Percentiles rank a stretch among this genome's conserved stretches.
These are phyloP conservation scores for Trichoderma endophyticum DNA, from an alignment of 2,329 filamentous ascomycete species.

Conservation along the genomic window DNA sequence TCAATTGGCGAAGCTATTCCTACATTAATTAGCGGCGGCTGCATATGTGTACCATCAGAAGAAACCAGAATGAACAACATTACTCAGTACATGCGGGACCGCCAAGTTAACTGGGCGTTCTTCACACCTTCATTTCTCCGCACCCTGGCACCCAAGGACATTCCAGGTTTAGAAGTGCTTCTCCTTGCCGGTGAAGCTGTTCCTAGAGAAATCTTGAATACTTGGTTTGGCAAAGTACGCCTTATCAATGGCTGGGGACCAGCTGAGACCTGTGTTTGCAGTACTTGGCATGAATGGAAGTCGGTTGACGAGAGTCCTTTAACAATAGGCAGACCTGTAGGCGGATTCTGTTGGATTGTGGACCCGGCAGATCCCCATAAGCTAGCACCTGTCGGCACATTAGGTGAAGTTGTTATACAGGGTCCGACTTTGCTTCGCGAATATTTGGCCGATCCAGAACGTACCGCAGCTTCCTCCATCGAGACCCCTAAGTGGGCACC, in stretches of 20 bases:
- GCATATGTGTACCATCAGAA: constrained; percentile 2
- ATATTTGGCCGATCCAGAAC: constrained; percentile 10
- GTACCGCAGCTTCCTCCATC: neutral
- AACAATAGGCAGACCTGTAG: constrained; percentile 2
- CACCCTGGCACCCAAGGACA: neutral
- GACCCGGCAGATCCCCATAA: neutral
- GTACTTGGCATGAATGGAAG: neutral
- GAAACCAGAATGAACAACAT: constrained; percentile 5
- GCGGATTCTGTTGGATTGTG: constrained; percentile 15
- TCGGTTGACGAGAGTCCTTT: neutral
- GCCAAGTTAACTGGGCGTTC: neutral
- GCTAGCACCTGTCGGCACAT: constrained; percentile 3
- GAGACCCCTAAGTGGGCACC: neutral
- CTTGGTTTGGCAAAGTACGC: constrained; percentile 4
- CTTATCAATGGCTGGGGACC: constrained; percentile 6
- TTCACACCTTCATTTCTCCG: constrained; percentile 1
- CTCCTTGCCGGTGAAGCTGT: constrained; percentile 4
- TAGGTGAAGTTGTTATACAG: constrained; percentile 9
- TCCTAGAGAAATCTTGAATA: neutral
- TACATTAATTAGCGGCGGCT: neutral
- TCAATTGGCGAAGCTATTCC: constrained; percentile 1
- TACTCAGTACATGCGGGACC: neutral
- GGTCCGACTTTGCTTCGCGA: constrained; percentile 8
- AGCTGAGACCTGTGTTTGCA: constrained; percentile 13
- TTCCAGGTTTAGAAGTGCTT: neutral